Conservation (phyloP, 1,139 yeast genomes). For the Yamadazyma triangularis region DNA sequence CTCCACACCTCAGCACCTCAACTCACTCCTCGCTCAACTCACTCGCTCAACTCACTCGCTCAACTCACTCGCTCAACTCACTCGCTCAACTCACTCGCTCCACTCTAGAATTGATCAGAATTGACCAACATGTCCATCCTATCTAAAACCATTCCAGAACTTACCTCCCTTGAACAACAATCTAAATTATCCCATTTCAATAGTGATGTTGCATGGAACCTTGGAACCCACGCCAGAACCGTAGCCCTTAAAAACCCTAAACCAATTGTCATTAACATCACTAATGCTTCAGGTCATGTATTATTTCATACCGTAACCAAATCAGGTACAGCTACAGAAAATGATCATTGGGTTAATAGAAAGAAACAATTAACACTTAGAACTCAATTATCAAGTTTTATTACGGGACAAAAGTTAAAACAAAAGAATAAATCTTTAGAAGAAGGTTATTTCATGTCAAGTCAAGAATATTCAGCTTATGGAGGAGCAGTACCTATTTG, state of each 20-base stretch:
- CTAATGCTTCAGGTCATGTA: constrained; percentile 46
- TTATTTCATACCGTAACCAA: constrained; percentile 48
- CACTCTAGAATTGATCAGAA: too few species aligned
- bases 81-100: too few species aligned
- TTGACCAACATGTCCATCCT: too few species aligned
- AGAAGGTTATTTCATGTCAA: constrained; percentile 38
- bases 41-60: not conserved
- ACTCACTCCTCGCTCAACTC: not conserved
- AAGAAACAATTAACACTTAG: constrained; percentile 50
- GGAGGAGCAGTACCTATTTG: constrained; percentile 63
- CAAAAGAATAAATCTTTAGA: constrained; percentile 24
- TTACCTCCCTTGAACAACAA: too few species aligned
- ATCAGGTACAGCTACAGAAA: constrained; percentile 44
- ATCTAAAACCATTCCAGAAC: too few species aligned
- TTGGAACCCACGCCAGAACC: constrained; percentile 32
- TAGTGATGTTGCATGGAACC: constrained; percentile 24
- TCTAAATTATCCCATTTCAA: not conserved
- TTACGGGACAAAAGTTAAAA: constrained; percentile 46
- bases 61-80: too few species aligned
- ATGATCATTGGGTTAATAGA: constrained; percentile 56
- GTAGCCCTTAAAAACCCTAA: constrained; percentile 10
- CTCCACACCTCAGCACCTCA: not conserved
- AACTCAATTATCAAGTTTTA: constrained; percentile 51
- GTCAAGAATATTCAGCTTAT: constrained; percentile 51
- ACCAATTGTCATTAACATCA: constrained; percentile 49